Evolutionary conservation across 2,329 filamentous ascomycete genomes (phyloP), one percentile per base, ranked within the genome.

Genomic region (Ophiostoma australiae): DNA sequence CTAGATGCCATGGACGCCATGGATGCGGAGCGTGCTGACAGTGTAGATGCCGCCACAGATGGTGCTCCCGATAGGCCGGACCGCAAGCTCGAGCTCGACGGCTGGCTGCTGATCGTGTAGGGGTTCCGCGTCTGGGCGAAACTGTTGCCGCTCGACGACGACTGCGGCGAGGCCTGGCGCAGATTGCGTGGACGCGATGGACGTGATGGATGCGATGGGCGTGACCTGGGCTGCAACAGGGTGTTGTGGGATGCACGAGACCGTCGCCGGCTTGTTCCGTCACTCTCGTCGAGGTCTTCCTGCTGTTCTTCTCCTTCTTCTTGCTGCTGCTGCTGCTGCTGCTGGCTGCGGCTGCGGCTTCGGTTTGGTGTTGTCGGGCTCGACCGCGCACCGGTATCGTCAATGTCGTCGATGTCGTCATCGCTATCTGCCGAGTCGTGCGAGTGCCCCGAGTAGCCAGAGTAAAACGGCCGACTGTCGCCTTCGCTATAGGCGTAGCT

Each of bases 301-400:
- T 31, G 27, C 27, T 31, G 27, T 3, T 31, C 27, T 31, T 3
- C 27, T 31, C 3, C 27, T 31, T 6, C 58, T 13, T 27, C n/a
- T 15, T 27, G n/a, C 4, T 58, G 8, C 2, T 58, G 52, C 4
- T 58, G 8, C 2, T 58, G 52, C 15, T 52, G 63, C 23, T 67
- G 55, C 39, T 68, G 35, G 65, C 73, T 77, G 23, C 66, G 55
- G 33, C 70, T 72, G 74, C 79, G 81, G 72, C 83, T 85, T 65
- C 80, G 81, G 7, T 84, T 81, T 35, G 85, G 86, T n/a, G 84
- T 85, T 0, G 85, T 80, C 0, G 82, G 81, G 35, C 75, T 76
- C 17, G 80, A 78, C 31, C 78, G 75, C 2, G 83, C 83, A 7
- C 81, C 83, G 48, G 84, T 82, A 74, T 82, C 80, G 72, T 84